Conservation (phyloP, 1,284 basidiomycete genomes). For the Gomphus bonarii region DNA sequence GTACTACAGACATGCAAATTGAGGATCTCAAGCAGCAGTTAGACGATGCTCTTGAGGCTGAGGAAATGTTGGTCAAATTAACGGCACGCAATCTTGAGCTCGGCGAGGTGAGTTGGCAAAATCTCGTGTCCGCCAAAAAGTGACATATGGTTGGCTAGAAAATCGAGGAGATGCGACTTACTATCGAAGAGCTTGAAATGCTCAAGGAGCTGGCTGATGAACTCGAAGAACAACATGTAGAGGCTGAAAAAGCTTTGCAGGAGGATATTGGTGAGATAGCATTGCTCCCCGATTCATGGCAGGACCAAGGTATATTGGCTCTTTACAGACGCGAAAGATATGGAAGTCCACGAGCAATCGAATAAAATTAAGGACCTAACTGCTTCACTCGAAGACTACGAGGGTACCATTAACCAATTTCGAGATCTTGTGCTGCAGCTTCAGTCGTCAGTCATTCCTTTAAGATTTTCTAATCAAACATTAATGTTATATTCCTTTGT, state of each 20-base stretch:
- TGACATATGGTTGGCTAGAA: conserved; percentile 39
- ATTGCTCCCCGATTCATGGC: not conserved
- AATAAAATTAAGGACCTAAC: conserved; percentile 61
- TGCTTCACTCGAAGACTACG: conserved; percentile 74
- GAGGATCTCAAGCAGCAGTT: conserved; percentile 92
- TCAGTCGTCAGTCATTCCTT: conserved; percentile 47
- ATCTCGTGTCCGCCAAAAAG: not conserved
- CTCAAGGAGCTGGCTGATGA: conserved; percentile 96
- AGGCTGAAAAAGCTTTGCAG: conserved; percentile 87
- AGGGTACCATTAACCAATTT: conserved; percentile 83
- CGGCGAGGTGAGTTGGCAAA: conserved; percentile 53
- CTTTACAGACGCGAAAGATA: conserved; percentile 57
- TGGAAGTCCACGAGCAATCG: conserved; percentile 56
- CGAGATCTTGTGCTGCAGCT: conserved; percentile 78
- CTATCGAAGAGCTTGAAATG: conserved; percentile 92
- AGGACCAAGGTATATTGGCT: not conserved
- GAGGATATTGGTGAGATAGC: conserved; percentile 69
- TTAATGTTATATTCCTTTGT: conserved; percentile 1
- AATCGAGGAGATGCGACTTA: conserved; percentile 93
- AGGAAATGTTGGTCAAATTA: conserved; percentile 92
- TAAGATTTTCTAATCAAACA: not conserved
- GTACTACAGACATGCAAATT: conserved; percentile 82
- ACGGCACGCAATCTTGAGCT: conserved; percentile 91
- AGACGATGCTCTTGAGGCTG: conserved; percentile 90
- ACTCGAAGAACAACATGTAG: conserved; percentile 92